A percentile compares a stretch with the other conserved stretches of the same genome.
Evolutionary conservation across 345 rosid species (phyloP).

Genomic region (Syzygium aqueum): DNA sequence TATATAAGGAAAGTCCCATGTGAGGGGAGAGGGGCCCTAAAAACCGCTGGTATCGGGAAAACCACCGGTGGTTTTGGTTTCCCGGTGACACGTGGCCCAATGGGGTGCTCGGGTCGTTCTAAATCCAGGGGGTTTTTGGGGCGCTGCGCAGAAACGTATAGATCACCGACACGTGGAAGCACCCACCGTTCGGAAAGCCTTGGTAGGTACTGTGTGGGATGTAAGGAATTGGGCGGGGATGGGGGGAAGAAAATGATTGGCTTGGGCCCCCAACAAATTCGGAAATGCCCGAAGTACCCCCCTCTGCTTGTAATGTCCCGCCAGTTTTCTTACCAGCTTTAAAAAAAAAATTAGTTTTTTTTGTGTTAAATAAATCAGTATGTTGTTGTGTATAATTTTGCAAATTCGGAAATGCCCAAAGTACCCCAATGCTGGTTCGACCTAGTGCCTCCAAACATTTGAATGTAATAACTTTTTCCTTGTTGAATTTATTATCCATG

Average conservation of each 20-base stretch:
- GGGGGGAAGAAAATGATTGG: background rate
- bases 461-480: background rate
- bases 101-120: background rate
- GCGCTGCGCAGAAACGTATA: background rate
- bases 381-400: background rate
- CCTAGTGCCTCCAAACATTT: background rate
- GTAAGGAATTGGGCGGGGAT: background rate
- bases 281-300: background rate
- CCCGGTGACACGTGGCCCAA: background rate
- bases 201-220: background rate
- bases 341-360: no score
- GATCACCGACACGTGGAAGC: conserved; percentile 8
- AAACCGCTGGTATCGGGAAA: background rate
- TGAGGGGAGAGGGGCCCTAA: background rate
- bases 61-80: background rate
- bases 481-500: background rate
- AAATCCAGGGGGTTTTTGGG: background rate
- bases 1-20: conserved; percentile 4
- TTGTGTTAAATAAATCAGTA: background rate
- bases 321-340: background rate
- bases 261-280: background rate
- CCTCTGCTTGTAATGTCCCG: background rate
- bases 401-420: background rate
- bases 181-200: background rate
- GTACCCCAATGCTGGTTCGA: background rate